These are phyloP conservation scores for Boechera divaricarpa DNA, from an alignment of 345 rosid species.

Conservation along the genomic window DNA sequence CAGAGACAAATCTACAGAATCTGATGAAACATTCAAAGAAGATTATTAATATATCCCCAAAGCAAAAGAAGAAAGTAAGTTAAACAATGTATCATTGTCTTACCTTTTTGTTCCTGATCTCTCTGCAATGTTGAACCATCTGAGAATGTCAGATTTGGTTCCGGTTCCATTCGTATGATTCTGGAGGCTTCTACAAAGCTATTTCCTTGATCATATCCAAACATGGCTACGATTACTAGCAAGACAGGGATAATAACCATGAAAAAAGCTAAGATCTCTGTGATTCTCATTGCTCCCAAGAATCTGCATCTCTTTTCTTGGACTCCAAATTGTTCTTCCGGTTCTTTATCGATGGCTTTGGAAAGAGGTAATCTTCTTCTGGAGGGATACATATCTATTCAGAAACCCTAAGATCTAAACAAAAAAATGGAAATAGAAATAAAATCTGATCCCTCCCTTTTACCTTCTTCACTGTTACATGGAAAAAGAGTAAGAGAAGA, in stretches of 20 bases:
- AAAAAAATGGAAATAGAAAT: conserved; percentile 5
- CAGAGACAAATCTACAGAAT: conserved; percentile 46
- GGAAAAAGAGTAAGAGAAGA: conserved; percentile 12
- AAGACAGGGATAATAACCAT: conserved; percentile 49
- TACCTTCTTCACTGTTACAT: conserved; percentile 6
- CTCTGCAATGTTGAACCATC: conserved; percentile 30
- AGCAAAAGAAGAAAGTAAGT: not conserved
- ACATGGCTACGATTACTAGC: conserved; percentile 43
- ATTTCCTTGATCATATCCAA: conserved; percentile 46
- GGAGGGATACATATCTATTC: conserved; percentile 59
- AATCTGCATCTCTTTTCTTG: conserved; percentile 48
- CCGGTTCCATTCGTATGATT: conserved; percentile 43
- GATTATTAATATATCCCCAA: not conserved
- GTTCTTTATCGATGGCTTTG: conserved; percentile 37
- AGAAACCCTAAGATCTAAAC: conserved; percentile 21
- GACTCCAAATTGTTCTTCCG: conserved; percentile 36
- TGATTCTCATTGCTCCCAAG: conserved; percentile 46
- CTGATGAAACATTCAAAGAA: conserved; percentile 23
- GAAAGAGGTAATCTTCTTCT: conserved; percentile 52
- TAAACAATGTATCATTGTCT: not conserved
- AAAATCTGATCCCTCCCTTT: conserved; percentile 24
- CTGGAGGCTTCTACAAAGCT: conserved; percentile 58
- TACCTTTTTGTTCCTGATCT: conserved; percentile 35
- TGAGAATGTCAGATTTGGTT: conserved; percentile 39
- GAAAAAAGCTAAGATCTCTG: conserved; percentile 50